Evolutionary conservation across 1,139 yeast genomes (phyloP), one percentile per base, ranked within the genome.

Genomic region (Wickerhamiella infanticola): DNA sequence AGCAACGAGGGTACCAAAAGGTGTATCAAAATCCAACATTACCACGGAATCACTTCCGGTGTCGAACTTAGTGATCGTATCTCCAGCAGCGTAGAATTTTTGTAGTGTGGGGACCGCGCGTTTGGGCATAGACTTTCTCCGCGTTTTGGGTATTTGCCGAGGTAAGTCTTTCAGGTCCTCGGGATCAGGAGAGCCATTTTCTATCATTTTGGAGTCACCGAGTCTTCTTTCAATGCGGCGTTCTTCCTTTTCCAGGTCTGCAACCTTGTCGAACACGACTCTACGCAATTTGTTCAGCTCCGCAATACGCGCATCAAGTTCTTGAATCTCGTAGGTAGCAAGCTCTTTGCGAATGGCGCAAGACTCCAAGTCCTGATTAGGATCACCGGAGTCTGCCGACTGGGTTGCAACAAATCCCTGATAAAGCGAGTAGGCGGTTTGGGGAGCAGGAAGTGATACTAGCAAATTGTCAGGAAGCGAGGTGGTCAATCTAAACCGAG

Each of bases 1-100:
- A 11, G 90, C 74, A 3, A 86, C 90, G 62, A 79, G 58, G 1
- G 76, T 75, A 2, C 85, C 85, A 60, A 77, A 79, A 11, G 86
- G 86, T 38, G 71, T 66, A 56, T 79, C 84, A 58, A 79, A 78
- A 53, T 77, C 85, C 47, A 80, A 58, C 36, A 75, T 68, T 1
- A 74, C 70, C 25, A 80, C 65, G 3, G 70, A 52, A 42, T 70
- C 75, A 3, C 66, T 63, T 53, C 77, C 82, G 0, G 79, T 78
- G n/a, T 66, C 58, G 39, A 77, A 63, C n/a, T 67, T 60, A 39
- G 66, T 60, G 40, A 79, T 77, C 40, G 63, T 62, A 41, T 76
- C 68, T 2, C 84, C 84, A 0, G 80, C 70, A 27, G 70, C 68
- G 55, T 75, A 77, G 52, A 68, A 77, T 49, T 75, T 79, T 54